phyloP scores from a whole-genome alignment of 768 basidiomycete species.

The Rhodotorula paludigena region DNA sequence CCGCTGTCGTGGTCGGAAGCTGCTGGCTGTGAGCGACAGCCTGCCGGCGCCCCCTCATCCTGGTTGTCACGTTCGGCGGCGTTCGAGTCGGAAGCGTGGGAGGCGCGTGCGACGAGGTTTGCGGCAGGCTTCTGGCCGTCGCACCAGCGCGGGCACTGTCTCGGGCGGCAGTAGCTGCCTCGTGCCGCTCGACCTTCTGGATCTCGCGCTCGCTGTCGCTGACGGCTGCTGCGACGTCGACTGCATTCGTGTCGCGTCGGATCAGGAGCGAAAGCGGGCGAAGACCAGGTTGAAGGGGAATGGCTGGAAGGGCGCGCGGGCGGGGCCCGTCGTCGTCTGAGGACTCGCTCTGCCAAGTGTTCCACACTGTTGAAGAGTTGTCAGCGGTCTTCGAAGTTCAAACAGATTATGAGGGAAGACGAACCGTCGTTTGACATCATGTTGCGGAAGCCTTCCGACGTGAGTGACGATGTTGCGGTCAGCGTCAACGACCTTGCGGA shows the following conservation, averaged over 20 bases:
- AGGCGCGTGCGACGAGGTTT: too few species aligned
- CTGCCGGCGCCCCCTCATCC: too few species aligned
- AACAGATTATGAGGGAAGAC: not conserved
- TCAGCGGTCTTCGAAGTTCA: not conserved
- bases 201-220: not conserved
- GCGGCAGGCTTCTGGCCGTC: too few species aligned
- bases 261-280: slow-evolving; percentile 23
- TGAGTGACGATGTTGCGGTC: not conserved
- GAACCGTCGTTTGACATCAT: not conserved
- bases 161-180: not conserved
- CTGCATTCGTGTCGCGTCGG: not conserved
- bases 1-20: too few species aligned
- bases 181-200: not conserved
- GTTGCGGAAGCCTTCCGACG: slow-evolving; percentile 15
- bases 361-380: slow-evolving; percentile 1
- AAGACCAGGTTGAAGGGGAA: not conserved
- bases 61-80: too few species aligned
- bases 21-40: too few species aligned
- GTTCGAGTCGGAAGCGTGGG: too few species aligned
- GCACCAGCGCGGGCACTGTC: not conserved
- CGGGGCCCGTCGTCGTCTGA: not conserved
- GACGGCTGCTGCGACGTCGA: not conserved
- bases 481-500: slow-evolving; percentile 1
- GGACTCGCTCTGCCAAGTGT: not conserved
- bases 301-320: not conserved